Evolutionary conservation across 2,329 filamentous ascomycete genomes (phyloP), one percentile per base, ranked within the genome.

Genomic region (Neofusicoccum sp.): DNA sequence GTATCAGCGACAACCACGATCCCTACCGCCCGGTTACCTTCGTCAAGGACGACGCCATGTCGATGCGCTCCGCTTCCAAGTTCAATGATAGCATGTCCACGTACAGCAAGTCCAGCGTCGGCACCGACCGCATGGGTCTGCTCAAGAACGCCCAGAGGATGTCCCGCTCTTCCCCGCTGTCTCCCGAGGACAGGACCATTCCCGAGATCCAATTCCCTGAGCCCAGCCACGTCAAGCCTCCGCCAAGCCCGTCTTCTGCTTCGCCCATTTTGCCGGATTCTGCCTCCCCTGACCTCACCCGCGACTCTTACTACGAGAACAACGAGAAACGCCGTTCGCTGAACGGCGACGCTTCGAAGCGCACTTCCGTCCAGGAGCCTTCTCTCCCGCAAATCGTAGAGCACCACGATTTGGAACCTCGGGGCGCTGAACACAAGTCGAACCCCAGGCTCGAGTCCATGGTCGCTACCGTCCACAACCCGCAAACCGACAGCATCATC

Each of bases 11-110:
- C 66, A 84, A 87, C 58, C 89, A 96, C 68, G 93, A 97, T 73
- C 93, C 92, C 36, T 98, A 97, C 76, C 86, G 91, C 54, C 82
- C 81, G 0, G 82, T 85, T 14, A 77, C 79, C 34, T 88, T 89
- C 70, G 77, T 85, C 62, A 79, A 74, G 61, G 71, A 69, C 33
- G 77, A 78, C 38, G 79, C 64, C 48, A 48, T 60, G 65, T 56
- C 51, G 65, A 12, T 74, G 72, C 63, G 61, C 73, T 69, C 78
- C 26, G 62, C 69, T 66, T 63, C 62, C 65, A 58, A 58, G 12
- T 58, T 58, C 58, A 79, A 79, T 61, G 78, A 77, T 58, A 73
- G 69, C 33, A 59, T 59, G 45, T 86, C 83, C 12, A 77, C 81
- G 64, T 80, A 82, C 67, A 80, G 81, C 16, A 77, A 78, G 12